These are phyloP conservation scores for Clarireedia hainanense DNA, from an alignment of 2,329 filamentous ascomycete species.

Conservation along the genomic window DNA sequence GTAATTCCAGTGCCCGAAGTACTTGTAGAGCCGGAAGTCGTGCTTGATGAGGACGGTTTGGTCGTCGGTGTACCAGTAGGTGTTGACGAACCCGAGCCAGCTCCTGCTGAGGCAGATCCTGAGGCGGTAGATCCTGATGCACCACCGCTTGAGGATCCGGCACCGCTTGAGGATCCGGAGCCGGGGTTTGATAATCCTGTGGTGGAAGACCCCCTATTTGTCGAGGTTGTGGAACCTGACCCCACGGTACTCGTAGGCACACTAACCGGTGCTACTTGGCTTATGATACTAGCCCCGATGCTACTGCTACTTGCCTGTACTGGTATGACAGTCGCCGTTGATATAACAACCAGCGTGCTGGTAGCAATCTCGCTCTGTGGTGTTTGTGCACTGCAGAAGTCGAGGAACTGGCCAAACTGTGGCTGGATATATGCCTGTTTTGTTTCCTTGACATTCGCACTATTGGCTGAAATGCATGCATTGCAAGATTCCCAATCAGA, in stretches of 20 bases:
- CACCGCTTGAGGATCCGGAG: too few relatives aligned
- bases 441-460: background rate
- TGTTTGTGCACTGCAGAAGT: constrained; percentile 19
- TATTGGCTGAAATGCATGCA: constrained; percentile 16
- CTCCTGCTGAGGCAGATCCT: background rate
- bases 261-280: background rate
- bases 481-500: constrained; percentile 33
- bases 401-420: constrained; percentile 20
- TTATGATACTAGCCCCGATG: background rate
- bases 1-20: background rate
- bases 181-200: background rate
- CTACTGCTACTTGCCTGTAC: background rate
- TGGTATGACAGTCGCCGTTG: background rate
- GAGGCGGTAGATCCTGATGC: background rate
- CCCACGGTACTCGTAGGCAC: background rate
- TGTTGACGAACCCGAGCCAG: background rate
- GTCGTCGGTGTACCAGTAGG: background rate
- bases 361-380: constrained; percentile 10
- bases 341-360: constrained; percentile 8
- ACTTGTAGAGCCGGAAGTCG: background rate
- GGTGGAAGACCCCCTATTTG: background rate
- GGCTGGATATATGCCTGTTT: constrained; percentile 15
- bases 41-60: background rate
- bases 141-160: background rate
- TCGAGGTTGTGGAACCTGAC: background rate